Evolutionary conservation across 1,139 yeast species (phyloP), one percentile per base, ranked within the genome.

Genomic region (Kodamaea alishanica): DNA sequence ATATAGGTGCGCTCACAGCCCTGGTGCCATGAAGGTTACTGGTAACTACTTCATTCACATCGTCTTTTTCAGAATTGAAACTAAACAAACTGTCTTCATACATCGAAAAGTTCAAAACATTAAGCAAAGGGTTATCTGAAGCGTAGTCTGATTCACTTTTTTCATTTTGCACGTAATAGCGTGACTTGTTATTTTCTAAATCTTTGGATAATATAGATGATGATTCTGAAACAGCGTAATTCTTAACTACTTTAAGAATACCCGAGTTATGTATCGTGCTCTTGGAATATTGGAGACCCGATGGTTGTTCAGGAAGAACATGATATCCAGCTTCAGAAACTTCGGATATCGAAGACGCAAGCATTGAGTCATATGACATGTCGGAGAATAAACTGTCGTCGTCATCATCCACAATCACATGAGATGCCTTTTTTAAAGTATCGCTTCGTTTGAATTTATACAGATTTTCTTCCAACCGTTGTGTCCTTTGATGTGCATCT

Each of bases 381-480:
- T 48, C 48, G 6, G 60, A 56, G 34, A 59, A 57, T 30, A 60
- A 46, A 39, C 61, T 56, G 37, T 60, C 63, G 9, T 45, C 44
- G 28, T 50, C 52, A 23, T 52, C 52, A n/a, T 45, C 40, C 6
- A 48, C 43, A 15, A 46, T 32, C 28, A 45, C 34, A 26, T 40
- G 46, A 8, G 51, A 44, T 11, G 47, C 38, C 10, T 40, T 32
- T 34, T 30, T 43, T 34, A 20, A 12, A 28, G n/a, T 37, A 35
- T 33, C 24, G 32, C 27, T 31, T 20, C 38, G 36, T 15, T 39
- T 39, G 22, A 27, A 29, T 25, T 37, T 25, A 26, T 40, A 40
- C 24, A 40, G 30, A 30, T 37, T 35, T 15, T 40, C 35, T 15
- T 40, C 44, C 35, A 37, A 11, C 25, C 34, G 32, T 31, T 32